Base-by-base conservation (phyloP, 495 filamentous ascomycete genomes). In the Terfezia claveryi region DNA sequence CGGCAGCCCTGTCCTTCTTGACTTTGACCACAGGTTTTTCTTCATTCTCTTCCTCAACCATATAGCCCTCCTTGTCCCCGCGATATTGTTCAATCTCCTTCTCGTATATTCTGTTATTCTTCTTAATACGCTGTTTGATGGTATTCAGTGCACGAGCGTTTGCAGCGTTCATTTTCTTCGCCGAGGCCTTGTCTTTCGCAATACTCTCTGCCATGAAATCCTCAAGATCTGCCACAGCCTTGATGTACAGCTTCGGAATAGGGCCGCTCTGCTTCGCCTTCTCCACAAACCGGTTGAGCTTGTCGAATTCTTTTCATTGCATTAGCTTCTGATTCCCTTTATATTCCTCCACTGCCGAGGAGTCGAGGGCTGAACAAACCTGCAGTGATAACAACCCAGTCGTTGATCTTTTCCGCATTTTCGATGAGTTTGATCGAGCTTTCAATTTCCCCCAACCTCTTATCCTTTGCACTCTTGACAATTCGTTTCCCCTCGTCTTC, bases 91-190 rank as follows among this genome's bases (percentile, higher is more conserved):
- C 87, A 59, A 99, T 80, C 63, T 93, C 83, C 52, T 74, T 72
- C 62, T 82, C 74, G 67, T 93, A 92, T 37, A 93, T 87, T 72
- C 93, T 88, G 77, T 94, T 96, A 73, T 88, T 92, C 74, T 92
- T 94, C 77, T 88, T 85, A 72, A 96, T 85, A 68, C 81, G 81
- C 70, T 99, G 91, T 72, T 94, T 93, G 60, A 96, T 83, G 52
- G 86, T 84, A 64, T 95, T 99, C 62, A 99, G 76, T 63, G 87
- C 86, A 72, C 87, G 84, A 56, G 87, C 81, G 63, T 87, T 92
- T 65, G 82, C 87, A 44, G 89, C 85, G 69, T 95, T 99, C 88
- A 96, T 93, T 76, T 95, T 96, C 80, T 92, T 94, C 52, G 83
- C 81, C 8, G 87, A 81, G 58, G 89, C 82, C 73, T 96, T 99